phyloP scores from a whole-genome alignment of 805 yeast species.

The Kluyveromyces aestuarii region DNA sequence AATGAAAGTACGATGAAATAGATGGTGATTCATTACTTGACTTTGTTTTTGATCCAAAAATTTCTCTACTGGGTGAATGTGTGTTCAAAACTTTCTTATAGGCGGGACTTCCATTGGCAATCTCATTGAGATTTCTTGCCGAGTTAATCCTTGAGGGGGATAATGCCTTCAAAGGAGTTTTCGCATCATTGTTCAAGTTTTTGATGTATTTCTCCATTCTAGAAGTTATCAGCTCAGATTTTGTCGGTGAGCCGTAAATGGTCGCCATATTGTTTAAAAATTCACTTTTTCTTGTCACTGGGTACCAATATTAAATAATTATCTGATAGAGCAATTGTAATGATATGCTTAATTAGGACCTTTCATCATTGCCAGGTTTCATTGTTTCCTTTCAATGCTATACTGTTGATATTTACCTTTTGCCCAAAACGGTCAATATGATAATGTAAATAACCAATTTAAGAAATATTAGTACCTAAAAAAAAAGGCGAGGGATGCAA shows the following conservation, averaged over 20 bases:
- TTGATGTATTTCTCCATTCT: conserved; percentile 23
- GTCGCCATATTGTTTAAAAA: not conserved
- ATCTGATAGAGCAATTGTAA: no score
- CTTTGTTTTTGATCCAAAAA: no score
- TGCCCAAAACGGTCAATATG: conserved; percentile 1
- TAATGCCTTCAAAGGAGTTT: conserved; percentile 12
- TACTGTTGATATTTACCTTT: conserved; percentile 8
- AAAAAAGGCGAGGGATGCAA: no score
- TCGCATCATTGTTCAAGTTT: conserved; percentile 10
- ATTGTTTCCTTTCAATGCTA: not conserved
- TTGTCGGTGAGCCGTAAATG: conserved; percentile 7
- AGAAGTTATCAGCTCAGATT: conserved; percentile 8
- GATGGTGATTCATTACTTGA: not conserved
- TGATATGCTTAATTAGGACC: no score
- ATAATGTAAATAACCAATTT: not conserved
- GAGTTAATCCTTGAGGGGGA: conserved; percentile 20
- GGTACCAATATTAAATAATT: no score
- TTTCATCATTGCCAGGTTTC: not conserved
- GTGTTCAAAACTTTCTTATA: not conserved
- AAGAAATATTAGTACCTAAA: not conserved
- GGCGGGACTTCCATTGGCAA: not conserved
- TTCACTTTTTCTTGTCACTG: no score
- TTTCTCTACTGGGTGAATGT: not conserved
- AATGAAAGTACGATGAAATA: not conserved
- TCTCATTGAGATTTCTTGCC: conserved; percentile 4